Conservation (phyloP, 148 eudicot species). For the Euryodendron excelsum region DNA sequence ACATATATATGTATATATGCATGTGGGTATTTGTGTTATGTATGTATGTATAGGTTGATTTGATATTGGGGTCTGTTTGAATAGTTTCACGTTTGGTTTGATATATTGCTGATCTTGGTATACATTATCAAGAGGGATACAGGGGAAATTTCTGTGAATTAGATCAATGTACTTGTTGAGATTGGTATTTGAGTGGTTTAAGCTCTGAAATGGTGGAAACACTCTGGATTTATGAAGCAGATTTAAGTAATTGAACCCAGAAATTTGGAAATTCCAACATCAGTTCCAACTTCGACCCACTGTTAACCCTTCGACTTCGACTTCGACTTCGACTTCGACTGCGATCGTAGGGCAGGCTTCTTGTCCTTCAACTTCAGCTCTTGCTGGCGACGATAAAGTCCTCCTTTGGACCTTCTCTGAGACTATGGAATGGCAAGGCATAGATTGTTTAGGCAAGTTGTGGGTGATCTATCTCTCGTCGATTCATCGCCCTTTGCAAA, state of each 20-base stretch:
- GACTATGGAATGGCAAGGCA: slow-evolving; percentile 68
- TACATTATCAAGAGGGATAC: not conserved
- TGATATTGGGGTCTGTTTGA: not conserved
- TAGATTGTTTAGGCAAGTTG: slow-evolving; percentile 30
- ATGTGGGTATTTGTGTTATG: not conserved
- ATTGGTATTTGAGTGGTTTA: not conserved
- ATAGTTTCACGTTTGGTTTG: not conserved
- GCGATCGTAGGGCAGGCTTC: too few relatives aligned
- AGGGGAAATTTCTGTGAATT: not conserved
- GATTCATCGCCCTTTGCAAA: slow-evolving; percentile 70
- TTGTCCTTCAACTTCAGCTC: too few relatives aligned
- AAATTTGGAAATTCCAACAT: too few relatives aligned
- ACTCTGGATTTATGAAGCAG: not conserved
- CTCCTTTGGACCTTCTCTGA: too few relatives aligned
- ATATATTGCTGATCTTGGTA: not conserved
- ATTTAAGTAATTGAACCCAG: too few relatives aligned
- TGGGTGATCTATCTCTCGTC: slow-evolving; percentile 27
- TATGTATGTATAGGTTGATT: not conserved
- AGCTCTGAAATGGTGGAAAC: not conserved
- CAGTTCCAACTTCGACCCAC: too few relatives aligned
- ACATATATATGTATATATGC: not conserved
- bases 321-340: too few relatives aligned
- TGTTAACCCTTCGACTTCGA: too few relatives aligned
- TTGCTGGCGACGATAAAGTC: too few relatives aligned
- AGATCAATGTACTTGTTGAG: not conserved